Base-by-base conservation (phyloP, 2,329 filamentous ascomycete species). In the Colletotrichum falcatum region DNA sequence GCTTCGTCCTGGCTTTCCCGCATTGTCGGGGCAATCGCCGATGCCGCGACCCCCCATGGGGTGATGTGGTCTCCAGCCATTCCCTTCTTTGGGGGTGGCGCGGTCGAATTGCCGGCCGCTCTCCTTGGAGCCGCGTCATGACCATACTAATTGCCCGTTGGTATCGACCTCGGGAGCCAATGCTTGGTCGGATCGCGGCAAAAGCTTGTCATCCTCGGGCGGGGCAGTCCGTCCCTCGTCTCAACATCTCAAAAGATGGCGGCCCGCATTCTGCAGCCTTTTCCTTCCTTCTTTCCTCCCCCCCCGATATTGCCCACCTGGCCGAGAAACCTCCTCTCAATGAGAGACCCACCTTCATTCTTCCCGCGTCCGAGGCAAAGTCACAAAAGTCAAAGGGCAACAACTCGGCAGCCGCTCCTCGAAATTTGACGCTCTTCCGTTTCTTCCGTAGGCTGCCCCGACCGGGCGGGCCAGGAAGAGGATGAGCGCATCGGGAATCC, bases 1-100 rank as follows among this genome's bases (percentile, higher is more conserved):
- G 37, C 59, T 67, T 67, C 53, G 67, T 70, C 64, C 58, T 58
- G 67, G 4, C 56, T 53, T 53, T 42, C 55, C 46, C 63, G 51
- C 63, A 63, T 66, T 62, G 67, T 70, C 58, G 64, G 64, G 58
- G 59, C 54, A 54, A 70, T 70, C 44, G 58, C 53, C 67, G 67
- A 66, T 51, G 56, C 55, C 44, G n/a, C n/a, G n/a, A n/a, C n/a
- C 63, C 44, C 42, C 56, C 55, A 23, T 39, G 64, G 63, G 64
- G 33, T 62, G 30, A 46, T 9, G 33, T 49, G 42, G 42, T 26
- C 49, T 42, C 49, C 63, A 56, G 66, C 66, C 66, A 61, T 51
- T 70, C 66, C 66, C 7, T 37, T 53, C 55, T 42, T 26, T 3
- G 65, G 54, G 65, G 54, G 4, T 35, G 23, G 23, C 26, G 12